Base-by-base conservation (phyloP, 257 asterid genomes). In the Capsicum baccatum region DNA sequence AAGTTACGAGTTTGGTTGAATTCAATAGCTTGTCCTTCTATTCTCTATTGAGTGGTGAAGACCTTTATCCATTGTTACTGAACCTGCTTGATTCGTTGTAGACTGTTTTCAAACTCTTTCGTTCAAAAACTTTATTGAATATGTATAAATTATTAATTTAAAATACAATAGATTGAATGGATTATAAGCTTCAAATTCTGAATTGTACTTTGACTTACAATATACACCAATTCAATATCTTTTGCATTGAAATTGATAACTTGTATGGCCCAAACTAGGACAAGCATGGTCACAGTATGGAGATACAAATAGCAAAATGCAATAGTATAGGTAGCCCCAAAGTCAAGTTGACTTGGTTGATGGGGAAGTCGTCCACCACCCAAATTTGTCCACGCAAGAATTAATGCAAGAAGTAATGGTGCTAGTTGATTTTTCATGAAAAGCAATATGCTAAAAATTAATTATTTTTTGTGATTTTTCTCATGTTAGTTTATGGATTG, bases 281-380 rank as follows among this genome's bases (percentile, higher is more conserved):
- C 58, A 19, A 6, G 59, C 39, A 50, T 42, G 21, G 11, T 26
- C 9, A 64, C 16, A 26, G 6, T 10, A 62, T 64, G 12, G 71
- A 33, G 44, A 74, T 33, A 48, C 52, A 7, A 50, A 21, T 76
- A 76, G 63, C 2, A 44, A 71, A 44, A 69, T 8, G 54, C 15
- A 39, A 39, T 39, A 39, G 54, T 69, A 39, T 57, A 4, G 6
- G 6, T 70, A 70, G 12, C 62, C 50, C 11, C 3, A 13, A 35
- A 74, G 62, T 50, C 62, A 74, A 52, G 13, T 52, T 15, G 62
- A 50, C 21, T 50, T 6, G 60, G 47, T 48, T 21, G 47, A 76
- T 76, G 48, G 48, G 14, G 48, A 76, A 76, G 81, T 76, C 81
- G 63, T 52, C 81, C 63, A 76, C 81, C 63, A 26, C 9, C 14